Evolutionary conservation across 331 rosid species (phyloP).

Genomic region (Erythrophleum ivorense): DNA sequence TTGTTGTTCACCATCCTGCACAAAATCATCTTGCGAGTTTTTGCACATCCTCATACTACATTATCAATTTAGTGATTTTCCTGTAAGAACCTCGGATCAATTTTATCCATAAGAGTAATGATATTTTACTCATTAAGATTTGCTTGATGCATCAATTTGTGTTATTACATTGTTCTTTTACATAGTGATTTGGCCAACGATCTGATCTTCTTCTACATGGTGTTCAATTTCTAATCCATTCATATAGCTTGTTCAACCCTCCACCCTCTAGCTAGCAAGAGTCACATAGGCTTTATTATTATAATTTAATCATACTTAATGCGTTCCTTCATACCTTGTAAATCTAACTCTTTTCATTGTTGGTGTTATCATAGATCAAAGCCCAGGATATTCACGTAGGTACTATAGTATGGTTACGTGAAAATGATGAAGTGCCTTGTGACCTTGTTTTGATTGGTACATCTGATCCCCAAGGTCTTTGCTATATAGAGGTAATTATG

Average conservation of each 20-base stretch:
- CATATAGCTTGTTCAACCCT: slow-evolving; percentile 4
- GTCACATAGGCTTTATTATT: slow-evolving; percentile 13
- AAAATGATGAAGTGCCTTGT: slow-evolving; percentile 98
- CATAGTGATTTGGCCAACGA: too few species aligned
- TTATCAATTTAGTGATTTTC: slow-evolving; percentile 17
- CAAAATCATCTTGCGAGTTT: slow-evolving; percentile 11
- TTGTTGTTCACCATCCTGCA: slow-evolving; percentile 8
- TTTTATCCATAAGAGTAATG: neutral
- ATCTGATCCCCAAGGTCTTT: slow-evolving; percentile 92
- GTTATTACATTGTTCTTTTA: neutral
- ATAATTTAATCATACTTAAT: neutral
- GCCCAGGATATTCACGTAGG: slow-evolving; percentile 95
- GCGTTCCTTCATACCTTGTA: slow-evolving; percentile 29
- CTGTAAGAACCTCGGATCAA: slow-evolving; percentile 1
- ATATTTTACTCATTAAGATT: neutral
- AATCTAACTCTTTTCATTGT: slow-evolving; percentile 42
- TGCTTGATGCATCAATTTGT: neutral
- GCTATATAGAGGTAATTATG: slow-evolving; percentile 86
- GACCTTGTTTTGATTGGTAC: slow-evolving; percentile 96
- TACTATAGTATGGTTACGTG: slow-evolving; percentile 89
- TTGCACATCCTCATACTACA: slow-evolving; percentile 15
- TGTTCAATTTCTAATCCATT: neutral
- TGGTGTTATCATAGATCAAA: slow-evolving; percentile 65
- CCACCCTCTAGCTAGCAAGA: neutral
- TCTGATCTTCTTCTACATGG: neutral